Evolutionary conservation across 805 yeast genomes (phyloP), one percentile per base, ranked within the genome.

Genomic region (Suhomyces canberraensis): DNA sequence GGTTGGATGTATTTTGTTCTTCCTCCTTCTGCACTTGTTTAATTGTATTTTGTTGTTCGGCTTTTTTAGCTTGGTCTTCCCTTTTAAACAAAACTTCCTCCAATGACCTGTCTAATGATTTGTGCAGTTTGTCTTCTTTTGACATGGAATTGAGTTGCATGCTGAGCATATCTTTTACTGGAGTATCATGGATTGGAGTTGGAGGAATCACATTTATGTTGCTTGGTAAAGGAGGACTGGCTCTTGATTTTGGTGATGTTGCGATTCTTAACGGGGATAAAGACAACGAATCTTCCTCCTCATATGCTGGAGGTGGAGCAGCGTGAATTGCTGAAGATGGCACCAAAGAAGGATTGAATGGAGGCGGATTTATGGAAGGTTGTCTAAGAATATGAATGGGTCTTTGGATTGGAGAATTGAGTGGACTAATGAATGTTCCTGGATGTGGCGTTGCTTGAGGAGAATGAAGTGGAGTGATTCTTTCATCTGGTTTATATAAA

Each of bases 401-500:
- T 22, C 83, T 47, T 25, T 44, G 47, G 6, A 53, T 21, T 22
- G 73, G 63, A 4, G 64, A 51, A 8, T 58, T 56, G 4, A 76
- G 54, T 2, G 77, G 66, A 1, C 83, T 75, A 16, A 67, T 60
- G 34, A 61, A 50, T 1, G 63, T 56, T 2, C 48, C 59, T 4
- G 63, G 60, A 44, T 56, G 61, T 2, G 87, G 87, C 31, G 71
- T 52, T 3, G 86, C 88, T 42, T 79, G 89, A 1, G 85, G 84
- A 1, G 86, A 79, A 16, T 22, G 11, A 4, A 18, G 11, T n/a
- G 16, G 11, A 11, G 29, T 14, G 4, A 9, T 11, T 9, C 47
- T 42, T 1, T 43, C 33, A 4, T 70, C 71, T 0, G 89, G 90
- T 46, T 73, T 69, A 54, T 78, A 82, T 5, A 82, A 41, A 38